These are phyloP conservation scores for Pseudocercospora pini-densiflorae DNA, from an alignment of 2,329 filamentous ascomycete genomes.

Conservation along the genomic window DNA sequence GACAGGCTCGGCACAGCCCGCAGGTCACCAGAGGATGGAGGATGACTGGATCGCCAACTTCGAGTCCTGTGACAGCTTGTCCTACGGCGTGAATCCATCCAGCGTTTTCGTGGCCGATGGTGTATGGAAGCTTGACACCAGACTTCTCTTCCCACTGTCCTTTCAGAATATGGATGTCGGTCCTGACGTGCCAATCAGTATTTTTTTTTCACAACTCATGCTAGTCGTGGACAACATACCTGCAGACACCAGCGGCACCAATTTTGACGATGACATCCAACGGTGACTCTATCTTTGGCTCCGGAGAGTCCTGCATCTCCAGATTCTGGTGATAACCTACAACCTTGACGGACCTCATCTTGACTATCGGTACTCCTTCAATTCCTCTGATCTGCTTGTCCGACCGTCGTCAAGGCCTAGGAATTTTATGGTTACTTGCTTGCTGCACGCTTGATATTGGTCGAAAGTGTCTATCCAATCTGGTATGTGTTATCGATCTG, in stretches of 20 bases:
- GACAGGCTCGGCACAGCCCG: slow-evolving; percentile 33
- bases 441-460: not conserved
- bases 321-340: slow-evolving; percentile 34
- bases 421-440: not conserved
- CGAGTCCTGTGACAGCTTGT: slow-evolving; percentile 27
- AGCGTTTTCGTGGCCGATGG: slow-evolving; percentile 35
- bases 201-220: not conserved
- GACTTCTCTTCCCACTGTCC: slow-evolving; percentile 34
- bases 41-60: slow-evolving; percentile 33
- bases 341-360: slow-evolving; percentile 32
- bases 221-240: slow-evolving; percentile 9
- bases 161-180: slow-evolving; percentile 36
- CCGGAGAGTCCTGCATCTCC: slow-evolving; percentile 29
- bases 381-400: not conserved
- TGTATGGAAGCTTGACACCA: slow-evolving; percentile 32
- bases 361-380: not conserved
- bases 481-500: not conserved
- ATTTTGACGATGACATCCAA: slow-evolving; percentile 36
- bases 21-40: slow-evolving; percentile 34
- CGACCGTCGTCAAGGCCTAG: too few species aligned
- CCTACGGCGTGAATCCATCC: slow-evolving; percentile 33
- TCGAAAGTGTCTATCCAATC: not conserved
- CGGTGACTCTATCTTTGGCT: slow-evolving; percentile 30
- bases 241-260: slow-evolving; percentile 35
- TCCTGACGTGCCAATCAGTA: slow-evolving; percentile 15